These are phyloP conservation scores for Chrysopogon serrulatus DNA, from an alignment of 176 grass and related monocot species.

Conservation along the genomic window DNA sequence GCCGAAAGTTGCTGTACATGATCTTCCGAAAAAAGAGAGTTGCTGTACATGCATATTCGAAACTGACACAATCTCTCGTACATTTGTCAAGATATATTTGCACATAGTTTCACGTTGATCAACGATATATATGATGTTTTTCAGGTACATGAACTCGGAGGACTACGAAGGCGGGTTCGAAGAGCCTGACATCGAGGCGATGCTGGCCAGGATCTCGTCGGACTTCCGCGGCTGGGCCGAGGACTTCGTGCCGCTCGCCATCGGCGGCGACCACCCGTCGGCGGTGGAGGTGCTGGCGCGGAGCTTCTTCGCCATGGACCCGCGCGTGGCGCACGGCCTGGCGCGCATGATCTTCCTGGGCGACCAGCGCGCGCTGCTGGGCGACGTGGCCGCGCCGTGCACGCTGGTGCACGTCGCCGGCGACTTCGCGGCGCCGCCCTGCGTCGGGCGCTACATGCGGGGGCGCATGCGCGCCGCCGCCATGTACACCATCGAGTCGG, in stretches of 20 bases:
- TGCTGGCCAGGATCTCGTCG: slow-evolving; percentile 44
- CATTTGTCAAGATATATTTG: neutral
- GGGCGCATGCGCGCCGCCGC: slow-evolving; percentile 34
- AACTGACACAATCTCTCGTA: neutral
- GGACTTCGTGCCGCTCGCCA: slow-evolving; percentile 34
- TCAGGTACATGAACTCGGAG: slow-evolving; percentile 70
- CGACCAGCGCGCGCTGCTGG: slow-evolving; percentile 49
- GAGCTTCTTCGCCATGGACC: slow-evolving; percentile 69
- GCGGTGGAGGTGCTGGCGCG: slow-evolving; percentile 14
- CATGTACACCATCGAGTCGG: slow-evolving; percentile 45
- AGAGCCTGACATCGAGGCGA: slow-evolving; percentile 22
- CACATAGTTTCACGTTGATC: neutral
- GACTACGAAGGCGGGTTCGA: slow-evolving; percentile 82
- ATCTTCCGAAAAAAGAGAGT: no score
- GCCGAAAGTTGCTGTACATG: no score
- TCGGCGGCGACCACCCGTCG: slow-evolving; percentile 7
- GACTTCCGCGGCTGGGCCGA: slow-evolving; percentile 57
- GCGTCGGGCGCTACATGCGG: slow-evolving; percentile 54
- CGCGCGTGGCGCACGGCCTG: slow-evolving; percentile 44
- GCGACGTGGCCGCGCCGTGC: slow-evolving; percentile 40
- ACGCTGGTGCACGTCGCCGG: slow-evolving; percentile 50
- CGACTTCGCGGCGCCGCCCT: slow-evolving; percentile 52
- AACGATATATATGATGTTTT: neutral
- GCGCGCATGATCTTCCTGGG: slow-evolving; percentile 62
- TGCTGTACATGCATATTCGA: neutral